Percentiles rank a stretch among this genome's conserved stretches.
These are phyloP conservation scores for Tuber calosporum DNA, from an alignment of 495 filamentous ascomycete genomes.

Conservation along the genomic window DNA sequence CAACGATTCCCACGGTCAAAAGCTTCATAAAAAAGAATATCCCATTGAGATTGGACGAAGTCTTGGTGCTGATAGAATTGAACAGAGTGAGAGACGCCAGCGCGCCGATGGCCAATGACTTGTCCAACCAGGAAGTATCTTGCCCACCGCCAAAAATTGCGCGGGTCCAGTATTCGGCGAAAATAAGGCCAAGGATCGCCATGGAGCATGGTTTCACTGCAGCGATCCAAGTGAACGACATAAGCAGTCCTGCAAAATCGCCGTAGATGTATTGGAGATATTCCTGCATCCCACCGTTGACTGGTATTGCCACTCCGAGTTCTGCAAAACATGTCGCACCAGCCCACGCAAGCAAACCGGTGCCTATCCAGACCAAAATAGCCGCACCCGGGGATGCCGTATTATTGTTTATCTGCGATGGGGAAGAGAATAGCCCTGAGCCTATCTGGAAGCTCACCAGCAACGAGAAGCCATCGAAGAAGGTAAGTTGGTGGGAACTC, in stretches of 20 bases:
- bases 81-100: slow-evolving; percentile 47
- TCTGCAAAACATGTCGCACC: slow-evolving; percentile 52
- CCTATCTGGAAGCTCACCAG: slow-evolving; percentile 54
- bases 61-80: slow-evolving; percentile 54
- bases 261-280: slow-evolving; percentile 54
- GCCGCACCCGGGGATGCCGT: slow-evolving; percentile 51
- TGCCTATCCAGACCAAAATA: slow-evolving; percentile 51
- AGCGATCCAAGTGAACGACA: slow-evolving; percentile 55
- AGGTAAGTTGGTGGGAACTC: not conserved
- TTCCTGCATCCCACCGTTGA: slow-evolving; percentile 51
- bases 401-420: slow-evolving; percentile 52
- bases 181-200: slow-evolving; percentile 55
- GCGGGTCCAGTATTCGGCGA: slow-evolving; percentile 46
- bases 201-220: slow-evolving; percentile 54
- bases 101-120: slow-evolving; percentile 39
- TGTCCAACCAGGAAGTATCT: slow-evolving; percentile 42
- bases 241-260: slow-evolving; percentile 51
- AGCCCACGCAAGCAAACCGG: slow-evolving; percentile 52
- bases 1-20: not conserved
- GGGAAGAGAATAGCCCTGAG: slow-evolving; percentile 53
- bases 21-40: slow-evolving; percentile 53
- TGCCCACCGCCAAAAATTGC: not conserved
- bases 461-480: slow-evolving; percentile 50
- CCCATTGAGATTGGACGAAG: slow-evolving; percentile 50
- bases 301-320: slow-evolving; percentile 51